Evolutionary conservation across 2,329 filamentous ascomycete genomes (phyloP).

Genomic region (Cytospora schulzeri): DNA sequence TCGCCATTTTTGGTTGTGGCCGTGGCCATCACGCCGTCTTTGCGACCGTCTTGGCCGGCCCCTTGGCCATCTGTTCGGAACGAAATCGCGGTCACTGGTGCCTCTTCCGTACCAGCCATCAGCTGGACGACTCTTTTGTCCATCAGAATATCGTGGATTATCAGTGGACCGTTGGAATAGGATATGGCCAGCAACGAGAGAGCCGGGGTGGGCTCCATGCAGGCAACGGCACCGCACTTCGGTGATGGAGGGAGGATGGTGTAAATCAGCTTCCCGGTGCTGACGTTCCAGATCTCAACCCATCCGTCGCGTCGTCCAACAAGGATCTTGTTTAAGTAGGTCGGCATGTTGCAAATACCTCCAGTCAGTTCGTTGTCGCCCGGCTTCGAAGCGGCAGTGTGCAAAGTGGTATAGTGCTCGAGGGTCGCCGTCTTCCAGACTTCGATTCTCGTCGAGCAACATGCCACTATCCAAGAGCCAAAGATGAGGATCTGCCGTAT

Average conservation of each 20-base stretch:
- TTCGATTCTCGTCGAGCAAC: constrained; percentile 74
- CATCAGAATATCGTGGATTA: constrained; percentile 78
- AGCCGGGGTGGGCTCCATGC: constrained; percentile 80
- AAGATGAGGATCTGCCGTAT: constrained; percentile 80
- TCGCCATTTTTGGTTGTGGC: constrained; percentile 79
- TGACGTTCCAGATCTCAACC: constrained; percentile 97
- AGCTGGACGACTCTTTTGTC: constrained; percentile 74
- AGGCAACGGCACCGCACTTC: constrained; percentile 79
- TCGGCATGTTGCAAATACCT: constrained; percentile 84
- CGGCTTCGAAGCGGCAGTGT: constrained; percentile 57
- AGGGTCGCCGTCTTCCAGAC: constrained; percentile 84
- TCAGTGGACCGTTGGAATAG: constrained; percentile 76
- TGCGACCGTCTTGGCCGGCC: constrained; percentile 82
- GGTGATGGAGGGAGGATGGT: constrained; percentile 78
- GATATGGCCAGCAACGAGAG: constrained; percentile 86
- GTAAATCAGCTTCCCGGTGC: constrained; percentile 87
- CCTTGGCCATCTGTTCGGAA: constrained; percentile 90
- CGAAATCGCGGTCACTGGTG: constrained; percentile 77
- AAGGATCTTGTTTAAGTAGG: constrained; percentile 94
- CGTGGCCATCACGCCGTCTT: constrained; percentile 92
- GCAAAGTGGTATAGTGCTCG: constrained; percentile 89
- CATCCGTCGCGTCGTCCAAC: constrained; percentile 84
- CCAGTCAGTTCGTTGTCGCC: constrained; percentile 72
- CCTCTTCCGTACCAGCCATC: constrained; percentile 64
- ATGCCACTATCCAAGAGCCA: constrained; percentile 88